phyloP scores from a whole-genome alignment of 495 filamentous ascomycete genomes.

The Penicillium bovifimosum region DNA sequence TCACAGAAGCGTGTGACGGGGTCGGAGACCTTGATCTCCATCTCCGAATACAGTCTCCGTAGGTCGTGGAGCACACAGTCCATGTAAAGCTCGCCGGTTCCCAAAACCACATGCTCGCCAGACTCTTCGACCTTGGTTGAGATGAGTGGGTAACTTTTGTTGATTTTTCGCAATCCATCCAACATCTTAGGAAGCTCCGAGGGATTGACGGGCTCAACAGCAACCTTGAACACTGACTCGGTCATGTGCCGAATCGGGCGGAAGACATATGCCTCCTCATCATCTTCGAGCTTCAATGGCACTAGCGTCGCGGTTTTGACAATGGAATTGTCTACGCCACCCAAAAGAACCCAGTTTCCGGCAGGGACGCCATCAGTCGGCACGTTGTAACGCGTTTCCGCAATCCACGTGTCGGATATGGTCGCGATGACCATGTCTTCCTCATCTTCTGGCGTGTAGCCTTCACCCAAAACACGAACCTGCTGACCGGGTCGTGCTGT shows the following conservation, averaged over 20 bases:
- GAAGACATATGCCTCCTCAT: conserved; percentile 94
- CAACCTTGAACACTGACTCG: conserved; percentile 95
- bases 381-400: conserved; percentile 91
- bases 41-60: conserved; percentile 89
- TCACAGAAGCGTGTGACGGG: conserved; percentile 97
- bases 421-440: conserved; percentile 95
- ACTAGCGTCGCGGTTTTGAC: conserved; percentile 96
- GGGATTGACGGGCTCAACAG: conserved; percentile 95
- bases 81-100: conserved; percentile 97
- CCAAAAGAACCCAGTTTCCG: conserved; percentile 88
- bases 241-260: conserved; percentile 90
- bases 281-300: conserved; percentile 69
- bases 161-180: conserved; percentile 91
- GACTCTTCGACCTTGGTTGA: conserved; percentile 97
- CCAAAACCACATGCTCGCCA: conserved; percentile 93
- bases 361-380: conserved; percentile 87
- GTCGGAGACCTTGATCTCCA: conserved; percentile 98
- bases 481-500: conserved; percentile 75
- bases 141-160: conserved; percentile 93
- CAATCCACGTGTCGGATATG: conserved; percentile 83
- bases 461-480: conserved; percentile 89
- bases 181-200: conserved; percentile 99
- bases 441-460: conserved; percentile 94
- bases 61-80: conserved; percentile 97
- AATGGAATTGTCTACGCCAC: conserved; percentile 95